Evolutionary conservation across 768 basidiomycete species (phyloP).

Genomic region (Lactifluus piperatus): DNA sequence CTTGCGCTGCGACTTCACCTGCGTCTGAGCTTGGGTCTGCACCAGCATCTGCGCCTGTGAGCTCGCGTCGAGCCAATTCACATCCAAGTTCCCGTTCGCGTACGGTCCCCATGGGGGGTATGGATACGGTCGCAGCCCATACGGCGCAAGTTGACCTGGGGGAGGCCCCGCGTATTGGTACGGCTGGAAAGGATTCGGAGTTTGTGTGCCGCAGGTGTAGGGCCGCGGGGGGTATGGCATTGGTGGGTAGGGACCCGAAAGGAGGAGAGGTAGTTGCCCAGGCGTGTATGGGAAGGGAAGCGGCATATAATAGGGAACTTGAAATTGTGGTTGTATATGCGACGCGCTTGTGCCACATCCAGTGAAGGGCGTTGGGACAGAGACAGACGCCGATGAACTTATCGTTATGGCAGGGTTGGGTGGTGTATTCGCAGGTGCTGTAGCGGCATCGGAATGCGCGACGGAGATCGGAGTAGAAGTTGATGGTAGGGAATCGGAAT

Average conservation of each 20-base stretch:
- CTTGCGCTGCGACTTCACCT: slow-evolving; percentile 2
- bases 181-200: background rate
- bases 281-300: slow-evolving; percentile 27
- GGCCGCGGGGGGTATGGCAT: slow-evolving; percentile 22
- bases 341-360: slow-evolving; percentile 21
- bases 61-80: slow-evolving; percentile 6
- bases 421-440: background rate
- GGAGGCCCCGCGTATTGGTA: slow-evolving; percentile 11
- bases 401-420: slow-evolving; percentile 2
- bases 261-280: slow-evolving; percentile 19
- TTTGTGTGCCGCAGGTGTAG: slow-evolving; percentile 6
- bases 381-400: background rate
- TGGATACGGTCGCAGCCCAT: slow-evolving; percentile 19
- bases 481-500: slow-evolving; percentile 1
- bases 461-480: slow-evolving; percentile 5
- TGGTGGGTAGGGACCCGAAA: slow-evolving; percentile 22
- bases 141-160: slow-evolving; percentile 3
- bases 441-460: background rate
- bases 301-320: slow-evolving; percentile 33
- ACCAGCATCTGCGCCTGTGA: background rate
- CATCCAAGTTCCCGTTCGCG: background rate
- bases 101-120: slow-evolving; percentile 16
- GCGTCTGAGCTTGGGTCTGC: background rate
- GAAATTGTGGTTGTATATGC: slow-evolving; percentile 18
- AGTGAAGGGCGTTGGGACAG: background rate